Base-by-base conservation (phyloP, 768 basidiomycete genomes). In the Chlorophyllum brunneum region DNA sequence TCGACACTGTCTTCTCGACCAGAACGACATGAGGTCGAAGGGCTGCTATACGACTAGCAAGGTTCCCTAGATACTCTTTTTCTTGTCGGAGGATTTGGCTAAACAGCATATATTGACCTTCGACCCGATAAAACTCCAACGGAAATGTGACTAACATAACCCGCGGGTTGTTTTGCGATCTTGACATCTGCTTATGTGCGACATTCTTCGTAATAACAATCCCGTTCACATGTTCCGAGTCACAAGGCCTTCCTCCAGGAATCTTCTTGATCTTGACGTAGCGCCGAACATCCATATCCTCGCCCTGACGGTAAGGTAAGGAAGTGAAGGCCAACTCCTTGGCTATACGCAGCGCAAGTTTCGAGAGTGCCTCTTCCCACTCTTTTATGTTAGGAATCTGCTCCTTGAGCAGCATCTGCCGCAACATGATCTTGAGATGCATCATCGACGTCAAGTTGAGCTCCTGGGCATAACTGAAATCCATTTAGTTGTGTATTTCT, bases 181-280 rank as follows among this genome's bases (percentile, higher is more conserved):
- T 78, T 16, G 88, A 77, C 95, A 99, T 98, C 58, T 84, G 81
- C 68, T 98, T 98, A 68, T 98, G 95, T 1, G 94, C 91, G 7
- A 98, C 86, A 61, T 98, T 98, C 77, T 99, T 98, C 15, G 95
- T 95, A 61, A 98, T 97, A 51, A 98, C 93, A 4, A 88, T 91
- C 10, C 97, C 97, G 49, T 93, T 89, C 39, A 99, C 92, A 64
- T 94, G 98, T 72, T 99, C 97, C 4, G 93, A 97, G 66, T 99
- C 92, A 23, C 75, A 80, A 16, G 95, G 94, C 31, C 81, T 74
- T 3, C 97, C 97, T 20, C 97, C 97, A 0, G 97, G 95, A 13
- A 98, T 88, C 69, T 95, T 95, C 75, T 99, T 98, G 69, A 98
- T 95, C 71, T 98, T 98, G 41, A 98, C 93, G 60, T 95, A 97